phyloP scores from a whole-genome alignment of 805 yeast species.

The Saccharomycopsis fibuligera region DNA sequence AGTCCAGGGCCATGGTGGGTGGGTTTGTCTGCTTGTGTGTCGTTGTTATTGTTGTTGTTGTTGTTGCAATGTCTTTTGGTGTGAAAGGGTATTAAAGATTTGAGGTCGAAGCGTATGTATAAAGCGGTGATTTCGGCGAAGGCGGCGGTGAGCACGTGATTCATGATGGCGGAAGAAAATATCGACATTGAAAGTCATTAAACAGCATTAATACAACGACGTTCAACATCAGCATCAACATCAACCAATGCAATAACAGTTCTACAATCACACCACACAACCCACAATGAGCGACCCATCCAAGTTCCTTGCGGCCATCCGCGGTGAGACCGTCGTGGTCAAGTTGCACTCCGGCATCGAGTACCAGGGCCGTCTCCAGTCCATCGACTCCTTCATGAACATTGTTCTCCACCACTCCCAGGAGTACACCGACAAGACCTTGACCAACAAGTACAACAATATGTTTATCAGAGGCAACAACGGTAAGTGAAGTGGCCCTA shows the following conservation, averaged over 20 bases:
- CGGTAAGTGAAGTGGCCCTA: too few species aligned
- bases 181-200: too few species aligned
- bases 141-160: too few species aligned
- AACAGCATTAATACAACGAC: too few species aligned
- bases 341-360: slow-evolving; percentile 83
- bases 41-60: too few species aligned
- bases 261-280: neutral
- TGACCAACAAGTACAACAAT: slow-evolving; percentile 57
- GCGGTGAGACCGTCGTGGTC: slow-evolving; percentile 75
- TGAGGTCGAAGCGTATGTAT: too few species aligned
- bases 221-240: neutral
- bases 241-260: neutral
- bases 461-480: slow-evolving; percentile 84
- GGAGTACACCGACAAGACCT: slow-evolving; percentile 50
- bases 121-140: too few species aligned
- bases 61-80: too few species aligned
- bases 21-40: too few species aligned
- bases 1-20: too few species aligned
- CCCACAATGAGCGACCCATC: slow-evolving; percentile 41
- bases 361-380: slow-evolving; percentile 68
- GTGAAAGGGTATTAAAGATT: too few species aligned
- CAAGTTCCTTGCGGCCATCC: slow-evolving; percentile 70
- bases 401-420: slow-evolving; percentile 66
- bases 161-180: too few species aligned
- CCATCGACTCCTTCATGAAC: slow-evolving; percentile 97